These are phyloP conservation scores for Tricholoma hemisulphureum DNA, from an alignment of 768 basidiomycete genomes.

Conservation along the genomic window DNA sequence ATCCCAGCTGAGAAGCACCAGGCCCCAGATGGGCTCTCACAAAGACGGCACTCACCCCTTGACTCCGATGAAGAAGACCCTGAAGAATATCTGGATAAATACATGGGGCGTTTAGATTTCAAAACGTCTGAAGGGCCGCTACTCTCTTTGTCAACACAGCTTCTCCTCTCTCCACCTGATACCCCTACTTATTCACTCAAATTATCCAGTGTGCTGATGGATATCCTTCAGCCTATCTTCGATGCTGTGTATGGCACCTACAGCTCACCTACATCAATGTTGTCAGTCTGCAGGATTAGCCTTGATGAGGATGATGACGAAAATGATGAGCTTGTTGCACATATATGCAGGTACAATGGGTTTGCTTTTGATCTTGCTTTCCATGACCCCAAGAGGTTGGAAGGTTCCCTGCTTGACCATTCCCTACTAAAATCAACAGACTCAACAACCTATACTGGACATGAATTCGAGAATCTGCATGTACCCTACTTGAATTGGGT, in stretches of 20 bases:
- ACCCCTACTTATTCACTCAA: too few species aligned
- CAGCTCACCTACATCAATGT: too few species aligned
- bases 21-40: constrained; percentile 37
- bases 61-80: constrained; percentile 23
- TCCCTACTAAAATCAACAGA: background rate
- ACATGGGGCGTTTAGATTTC: too few species aligned
- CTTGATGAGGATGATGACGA: background rate
- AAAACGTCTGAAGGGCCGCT: too few species aligned
- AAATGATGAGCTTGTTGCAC: background rate
- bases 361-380: background rate
- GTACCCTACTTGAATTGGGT: constrained; percentile 11
- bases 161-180: too few species aligned
- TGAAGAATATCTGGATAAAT: constrained; percentile 28
- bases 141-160: too few species aligned
- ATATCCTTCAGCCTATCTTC: too few species aligned
- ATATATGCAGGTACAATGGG: background rate
- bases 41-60: constrained; percentile 4
- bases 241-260: too few species aligned
- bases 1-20: constrained; percentile 28
- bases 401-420: background rate
- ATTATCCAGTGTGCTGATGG: too few species aligned
- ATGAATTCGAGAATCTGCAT: constrained; percentile 3
- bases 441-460: background rate
- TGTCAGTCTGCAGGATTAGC: too few species aligned
- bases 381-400: background rate